Evolutionary conservation across 2,329 filamentous ascomycete genomes (phyloP).

Genomic region (Anisogramma anomala): DNA sequence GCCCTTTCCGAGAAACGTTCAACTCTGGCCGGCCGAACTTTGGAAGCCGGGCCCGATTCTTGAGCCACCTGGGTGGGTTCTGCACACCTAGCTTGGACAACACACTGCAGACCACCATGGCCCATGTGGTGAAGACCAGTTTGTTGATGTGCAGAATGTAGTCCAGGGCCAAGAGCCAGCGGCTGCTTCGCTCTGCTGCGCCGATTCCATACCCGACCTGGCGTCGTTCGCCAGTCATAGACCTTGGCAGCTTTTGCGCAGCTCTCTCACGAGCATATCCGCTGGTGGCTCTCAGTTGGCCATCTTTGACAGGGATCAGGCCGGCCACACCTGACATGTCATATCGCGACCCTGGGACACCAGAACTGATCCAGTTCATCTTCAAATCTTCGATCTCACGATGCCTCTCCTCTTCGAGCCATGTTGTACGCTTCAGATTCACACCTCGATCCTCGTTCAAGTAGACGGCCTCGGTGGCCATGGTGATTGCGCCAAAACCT

Average conservation of each 20-base stretch:
- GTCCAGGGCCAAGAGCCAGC: slow-evolving; percentile 65
- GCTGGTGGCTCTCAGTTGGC: slow-evolving; percentile 31
- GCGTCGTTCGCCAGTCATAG: slow-evolving; percentile 33
- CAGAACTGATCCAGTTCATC: slow-evolving; percentile 38
- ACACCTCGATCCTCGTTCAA: slow-evolving; percentile 78
- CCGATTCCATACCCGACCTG: slow-evolving; percentile 56
- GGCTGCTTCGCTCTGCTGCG: slow-evolving; percentile 62
- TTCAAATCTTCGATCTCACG: slow-evolving; percentile 58
- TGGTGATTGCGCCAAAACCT: slow-evolving; percentile 79
- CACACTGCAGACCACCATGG: slow-evolving; percentile 40
- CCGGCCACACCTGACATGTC: slow-evolving; percentile 44
- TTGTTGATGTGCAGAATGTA: slow-evolving; percentile 66
- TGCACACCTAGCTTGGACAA: slow-evolving; percentile 50
- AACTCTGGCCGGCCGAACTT: slow-evolving; percentile 19
- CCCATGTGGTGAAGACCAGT: slow-evolving; percentile 48
- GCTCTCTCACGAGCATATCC: slow-evolving; percentile 63
- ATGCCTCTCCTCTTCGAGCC: slow-evolving; percentile 81
- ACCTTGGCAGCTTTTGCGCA: slow-evolving; percentile 43
- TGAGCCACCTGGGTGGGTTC: slow-evolving; percentile 53
- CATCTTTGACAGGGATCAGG: slow-evolving; percentile 41
- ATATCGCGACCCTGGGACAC: slow-evolving; percentile 35
- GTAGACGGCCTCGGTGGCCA: slow-evolving; percentile 92
- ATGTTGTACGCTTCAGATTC: slow-evolving; percentile 64
- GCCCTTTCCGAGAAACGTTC: slow-evolving; percentile 11
- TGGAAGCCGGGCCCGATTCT: slow-evolving; percentile 33